These are phyloP conservation scores for Coemansia sp. DNA, from an alignment of 192 early-diverging fungal genomes.

Conservation along the genomic window DNA sequence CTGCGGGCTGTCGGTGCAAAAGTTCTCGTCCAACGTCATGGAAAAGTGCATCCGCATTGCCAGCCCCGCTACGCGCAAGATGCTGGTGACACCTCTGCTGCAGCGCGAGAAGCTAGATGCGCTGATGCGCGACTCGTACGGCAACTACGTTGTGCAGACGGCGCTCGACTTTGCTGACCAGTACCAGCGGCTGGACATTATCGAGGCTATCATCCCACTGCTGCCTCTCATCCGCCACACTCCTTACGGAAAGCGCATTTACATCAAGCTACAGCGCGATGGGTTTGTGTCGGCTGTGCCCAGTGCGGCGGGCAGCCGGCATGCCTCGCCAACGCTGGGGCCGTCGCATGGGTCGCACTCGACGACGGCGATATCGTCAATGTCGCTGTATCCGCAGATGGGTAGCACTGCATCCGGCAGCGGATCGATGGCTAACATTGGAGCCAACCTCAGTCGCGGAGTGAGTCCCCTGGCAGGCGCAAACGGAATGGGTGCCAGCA, in stretches of 20 bases:
- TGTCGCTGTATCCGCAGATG: constrained; percentile 40
- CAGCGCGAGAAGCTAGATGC: constrained; percentile 75
- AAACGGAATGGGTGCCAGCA: not conserved
- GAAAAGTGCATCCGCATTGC: constrained; percentile 91
- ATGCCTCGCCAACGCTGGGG: constrained; percentile 51
- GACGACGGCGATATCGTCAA: constrained; percentile 28
- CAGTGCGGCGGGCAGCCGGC: constrained; percentile 49
- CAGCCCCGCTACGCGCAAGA: constrained; percentile 65
- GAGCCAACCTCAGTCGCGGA: constrained; percentile 32
- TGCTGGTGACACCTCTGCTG: constrained; percentile 75
- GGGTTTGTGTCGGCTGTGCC: constrained; percentile 52
- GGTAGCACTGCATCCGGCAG: constrained; percentile 4
- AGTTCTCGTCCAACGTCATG: constrained; percentile 91
- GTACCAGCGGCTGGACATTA: constrained; percentile 67
- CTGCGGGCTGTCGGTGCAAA: constrained; percentile 79
- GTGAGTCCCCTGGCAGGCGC: constrained; percentile 29
- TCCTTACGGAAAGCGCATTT: constrained; percentile 87
- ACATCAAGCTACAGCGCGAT: constrained; percentile 70
- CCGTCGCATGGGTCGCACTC: constrained; percentile 40
- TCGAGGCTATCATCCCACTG: constrained; percentile 80
- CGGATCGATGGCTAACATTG: constrained; percentile 9
- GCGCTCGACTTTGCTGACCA: constrained; percentile 80
- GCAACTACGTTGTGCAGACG: constrained; percentile 91
- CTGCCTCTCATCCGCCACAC: constrained; percentile 82
- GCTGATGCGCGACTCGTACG: constrained; percentile 82